Evolutionary conservation across 495 filamentous ascomycete genomes (phyloP), one percentile per base, ranked within the genome.

Genomic region (Aspergillus mulundensis): DNA sequence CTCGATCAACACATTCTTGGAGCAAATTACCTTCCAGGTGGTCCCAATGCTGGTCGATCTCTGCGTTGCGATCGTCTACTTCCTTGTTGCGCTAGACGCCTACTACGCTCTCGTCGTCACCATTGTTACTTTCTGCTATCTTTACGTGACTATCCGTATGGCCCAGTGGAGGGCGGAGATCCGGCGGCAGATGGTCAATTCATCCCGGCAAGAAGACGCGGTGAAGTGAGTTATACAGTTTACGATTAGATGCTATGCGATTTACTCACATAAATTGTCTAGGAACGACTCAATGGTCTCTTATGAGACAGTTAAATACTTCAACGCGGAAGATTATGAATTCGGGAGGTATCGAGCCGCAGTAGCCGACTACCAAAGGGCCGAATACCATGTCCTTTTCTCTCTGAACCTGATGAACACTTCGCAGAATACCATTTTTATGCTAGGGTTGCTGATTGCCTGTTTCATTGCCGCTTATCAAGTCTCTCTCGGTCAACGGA

Each of bases 221-320:
- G 91, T 97, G 49, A 97, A 97, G 71, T 76, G 54, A 63, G 69
- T 68, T 36, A 14, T 20, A 25, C 16, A 46, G 10, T 3, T 21
- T 24, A n/a, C n/a, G n/a, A 10, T 24, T 21, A n/a, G 5, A 1
- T 2, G n/a, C 21, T 23, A 34, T 76, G 68, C 68, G 90, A 91
- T 64, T 50, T 43, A 25, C 53, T 59, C 41, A 61, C 45, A 52
- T 49, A 5, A 18, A 41, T 11, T 10, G 10, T 19, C 7, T 50
- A 86, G 83, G 75, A 97, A 97, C 61, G 95, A 98, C 66, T 97
- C 94, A 0, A 95, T 98, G 81, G 85, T 91, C 34, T 94, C 91
- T 11, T 98, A 97, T 67, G 94, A 98, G 70, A 97, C 94, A 21
- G 94, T 98, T 64, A 97, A 98, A 69, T 97, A 97, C 66, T 98